Percentiles rank a stretch among this genome's conserved stretches.
Conservation (phyloP, 108 stramenopile genomes). For the Cyclotella atomus region DNA sequence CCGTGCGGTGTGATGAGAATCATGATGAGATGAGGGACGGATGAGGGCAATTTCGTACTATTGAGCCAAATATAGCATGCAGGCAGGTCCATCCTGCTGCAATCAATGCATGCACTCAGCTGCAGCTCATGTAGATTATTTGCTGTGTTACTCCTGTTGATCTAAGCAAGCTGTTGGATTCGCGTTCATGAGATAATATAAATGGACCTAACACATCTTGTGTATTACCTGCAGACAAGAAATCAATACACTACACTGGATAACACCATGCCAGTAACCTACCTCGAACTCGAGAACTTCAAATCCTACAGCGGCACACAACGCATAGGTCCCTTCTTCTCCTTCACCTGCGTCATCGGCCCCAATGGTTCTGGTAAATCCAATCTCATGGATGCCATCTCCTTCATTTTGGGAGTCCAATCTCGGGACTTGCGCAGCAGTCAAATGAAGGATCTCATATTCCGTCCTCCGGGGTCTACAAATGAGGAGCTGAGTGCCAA, state of each 20-base stretch:
- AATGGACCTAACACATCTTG: too few species aligned
- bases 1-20: too few species aligned
- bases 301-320: constrained; percentile 96
- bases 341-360: constrained; percentile 97
- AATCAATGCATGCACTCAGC: too few species aligned
- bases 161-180: too few species aligned
- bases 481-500: constrained; percentile 56
- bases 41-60: too few species aligned
- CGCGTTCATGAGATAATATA: too few species aligned
- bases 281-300: constrained; percentile 98
- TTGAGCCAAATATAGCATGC: too few species aligned
- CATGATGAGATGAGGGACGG: too few species aligned
- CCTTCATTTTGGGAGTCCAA: constrained; percentile 97
- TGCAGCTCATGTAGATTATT: too few species aligned
- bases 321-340: constrained; percentile 93
- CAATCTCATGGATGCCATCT: constrained; percentile 85
- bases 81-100: too few species aligned
- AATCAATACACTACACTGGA: not conserved
- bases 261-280: constrained; percentile 71
- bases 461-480: constrained; percentile 72
- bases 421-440: constrained; percentile 90
- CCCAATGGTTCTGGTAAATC: constrained; percentile 96
- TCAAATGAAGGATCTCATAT: constrained; percentile 95
- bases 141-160: too few species aligned
- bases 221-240: too few species aligned